These are phyloP conservation scores for Aphanocladium album DNA, from an alignment of 2,329 filamentous ascomycete species.

Conservation along the genomic window DNA sequence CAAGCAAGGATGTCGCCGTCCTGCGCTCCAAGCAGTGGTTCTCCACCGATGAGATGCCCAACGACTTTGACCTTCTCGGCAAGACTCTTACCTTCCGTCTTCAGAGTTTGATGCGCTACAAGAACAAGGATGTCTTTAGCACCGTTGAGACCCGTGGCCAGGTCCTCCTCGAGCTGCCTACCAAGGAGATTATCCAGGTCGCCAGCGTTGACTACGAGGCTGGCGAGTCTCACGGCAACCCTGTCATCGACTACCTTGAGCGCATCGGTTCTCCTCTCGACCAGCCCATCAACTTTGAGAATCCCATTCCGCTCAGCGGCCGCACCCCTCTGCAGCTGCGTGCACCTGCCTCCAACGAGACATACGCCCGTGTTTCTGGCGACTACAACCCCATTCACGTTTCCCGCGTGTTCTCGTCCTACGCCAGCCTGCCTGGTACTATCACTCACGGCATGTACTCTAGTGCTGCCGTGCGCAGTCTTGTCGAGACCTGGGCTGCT, in stretches of 20 bases:
- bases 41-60: conserved; percentile 63
- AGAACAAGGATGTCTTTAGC: conserved; percentile 89
- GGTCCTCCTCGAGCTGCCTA: conserved; percentile 88
- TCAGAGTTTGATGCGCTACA: conserved; percentile 85
- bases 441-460: conserved; percentile 99
- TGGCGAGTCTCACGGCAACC: conserved; percentile 87
- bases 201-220: conserved; percentile 96
- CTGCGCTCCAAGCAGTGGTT: conserved; percentile 98
- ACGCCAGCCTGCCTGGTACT: conserved; percentile 90
- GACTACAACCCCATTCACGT: conserved; percentile 99
- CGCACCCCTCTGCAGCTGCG: conserved; percentile 84
- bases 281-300: conserved; percentile 95
- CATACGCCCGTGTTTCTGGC: conserved; percentile 92
- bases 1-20: conserved; percentile 87
- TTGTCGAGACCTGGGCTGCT: conserved; percentile 97
- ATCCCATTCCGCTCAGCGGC: conserved; percentile 90
- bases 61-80: conserved; percentile 79
- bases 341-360: conserved; percentile 94
- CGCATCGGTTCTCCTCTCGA: conserved; percentile 89
- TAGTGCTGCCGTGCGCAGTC: conserved; percentile 87
- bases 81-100: conserved; percentile 96
- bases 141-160: conserved; percentile 88
- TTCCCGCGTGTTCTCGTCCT: conserved; percentile 91
- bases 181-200: conserved; percentile 95
- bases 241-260: conserved; percentile 92